A percentile compares a stretch with the other conserved stretches of the same genome.
phyloP scores from a whole-genome alignment of 176 grass and related monocot genomes.

The Sorghum bicolor region Sorghum_bicolor_NCBIv3 NC_012878.2:6112001-6112500 shows the following conservation, averaged over 20 bases:
- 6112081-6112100: neutral
- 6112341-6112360: neutral
- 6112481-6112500: neutral
- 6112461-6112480: neutral
- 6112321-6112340: neutral
- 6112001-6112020: too few species aligned
- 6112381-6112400: neutral
- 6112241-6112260: neutral
- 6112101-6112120: neutral
- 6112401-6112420: neutral
- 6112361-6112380: neutral
- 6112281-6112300: neutral
- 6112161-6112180: conserved; percentile 23
- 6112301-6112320: neutral
- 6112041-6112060: neutral
- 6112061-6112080: neutral
- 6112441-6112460: neutral
- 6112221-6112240: neutral
- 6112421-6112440: neutral
- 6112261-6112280: neutral
- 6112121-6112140: neutral
- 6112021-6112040: neutral
- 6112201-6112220: neutral
- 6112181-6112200: neutral
- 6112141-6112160: neutral